A percentile compares a stretch with the other conserved stretches of the same genome.
Conservation (phyloP, 78 protist species). For the Tieghemostelium lacteum region DNA sequence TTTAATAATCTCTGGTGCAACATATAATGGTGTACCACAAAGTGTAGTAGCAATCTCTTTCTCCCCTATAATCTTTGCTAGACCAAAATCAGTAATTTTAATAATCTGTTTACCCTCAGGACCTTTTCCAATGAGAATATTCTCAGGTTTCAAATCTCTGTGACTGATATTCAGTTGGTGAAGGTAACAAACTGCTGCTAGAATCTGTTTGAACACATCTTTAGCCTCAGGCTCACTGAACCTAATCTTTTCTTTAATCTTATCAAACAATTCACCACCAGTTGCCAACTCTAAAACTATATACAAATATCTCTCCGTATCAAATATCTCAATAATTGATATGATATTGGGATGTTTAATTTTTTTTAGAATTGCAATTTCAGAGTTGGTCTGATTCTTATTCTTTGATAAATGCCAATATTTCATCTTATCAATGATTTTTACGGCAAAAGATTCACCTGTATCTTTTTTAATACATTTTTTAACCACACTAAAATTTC, state of each 20-base stretch:
- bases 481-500: constrained; percentile 70
- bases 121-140: background rate
- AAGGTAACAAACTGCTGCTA: constrained; percentile 40
- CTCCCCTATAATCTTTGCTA: constrained; percentile 67
- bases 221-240: constrained; percentile 48
- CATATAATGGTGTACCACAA: constrained; percentile 64
- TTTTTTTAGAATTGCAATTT: constrained; percentile 33
- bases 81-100: constrained; percentile 61
- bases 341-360: constrained; percentile 63
- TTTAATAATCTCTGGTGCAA: constrained; percentile 56
- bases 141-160: constrained; percentile 59
- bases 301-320: constrained; percentile 25
- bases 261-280: constrained; percentile 63
- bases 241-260: constrained; percentile 22
- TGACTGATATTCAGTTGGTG: constrained; percentile 43
- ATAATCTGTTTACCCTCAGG: background rate
- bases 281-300: constrained; percentile 37
- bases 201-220: constrained; percentile 22
- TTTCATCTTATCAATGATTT: constrained; percentile 63
- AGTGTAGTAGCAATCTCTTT: constrained; percentile 55
- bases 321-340: constrained; percentile 44
- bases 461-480: constrained; percentile 30
- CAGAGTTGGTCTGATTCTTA: constrained; percentile 45
- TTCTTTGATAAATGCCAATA: constrained; percentile 31
- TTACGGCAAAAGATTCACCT: constrained; percentile 42